Conservation (phyloP, 768 basidiomycete genomes). For the Leccinum boreale region DNA sequence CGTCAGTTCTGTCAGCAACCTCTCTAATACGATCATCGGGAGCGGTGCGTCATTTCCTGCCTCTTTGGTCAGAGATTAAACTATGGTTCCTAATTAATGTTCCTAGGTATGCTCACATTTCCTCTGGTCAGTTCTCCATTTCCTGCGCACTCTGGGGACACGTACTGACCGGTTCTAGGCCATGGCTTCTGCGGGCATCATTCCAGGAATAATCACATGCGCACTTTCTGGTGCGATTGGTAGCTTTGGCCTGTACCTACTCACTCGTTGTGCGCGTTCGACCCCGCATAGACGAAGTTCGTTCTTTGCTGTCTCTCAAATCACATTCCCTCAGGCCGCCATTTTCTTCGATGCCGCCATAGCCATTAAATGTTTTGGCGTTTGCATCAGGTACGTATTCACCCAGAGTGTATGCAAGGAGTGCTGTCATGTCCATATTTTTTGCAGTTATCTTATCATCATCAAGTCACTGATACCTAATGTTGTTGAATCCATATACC, state of each 20-base stretch:
- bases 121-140: slow-evolving; percentile 54
- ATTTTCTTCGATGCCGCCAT: slow-evolving; percentile 93
- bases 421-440: neutral
- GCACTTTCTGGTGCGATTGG: slow-evolving; percentile 72
- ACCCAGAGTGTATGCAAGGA: neutral
- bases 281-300: slow-evolving; percentile 74
- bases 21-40: slow-evolving; percentile 89
- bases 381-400: slow-evolving; percentile 73
- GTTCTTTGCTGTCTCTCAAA: slow-evolving; percentile 76
- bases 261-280: slow-evolving; percentile 77
- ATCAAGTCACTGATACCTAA: slow-evolving; percentile 92
- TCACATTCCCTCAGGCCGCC: slow-evolving; percentile 87
- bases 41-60: slow-evolving; percentile 54
- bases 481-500: slow-evolving; percentile 80
- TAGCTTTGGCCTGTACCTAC: slow-evolving; percentile 84
- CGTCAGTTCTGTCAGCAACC: slow-evolving; percentile 68
- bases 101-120: slow-evolving; percentile 81
- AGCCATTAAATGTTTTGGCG: slow-evolving; percentile 95
- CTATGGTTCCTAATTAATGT: neutral
- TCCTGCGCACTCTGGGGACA: neutral
- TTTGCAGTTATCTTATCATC: slow-evolving; percentile 77
- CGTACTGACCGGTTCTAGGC: slow-evolving; percentile 45
- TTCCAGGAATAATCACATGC: slow-evolving; percentile 90
- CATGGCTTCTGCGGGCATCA: slow-evolving; percentile 84
- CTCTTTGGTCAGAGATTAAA: neutral